Percentiles rank a stretch among this genome's conserved stretches.
Conservation (phyloP, 108 stramenopile genomes). For the Aurantiochytrium sp. region DNA sequence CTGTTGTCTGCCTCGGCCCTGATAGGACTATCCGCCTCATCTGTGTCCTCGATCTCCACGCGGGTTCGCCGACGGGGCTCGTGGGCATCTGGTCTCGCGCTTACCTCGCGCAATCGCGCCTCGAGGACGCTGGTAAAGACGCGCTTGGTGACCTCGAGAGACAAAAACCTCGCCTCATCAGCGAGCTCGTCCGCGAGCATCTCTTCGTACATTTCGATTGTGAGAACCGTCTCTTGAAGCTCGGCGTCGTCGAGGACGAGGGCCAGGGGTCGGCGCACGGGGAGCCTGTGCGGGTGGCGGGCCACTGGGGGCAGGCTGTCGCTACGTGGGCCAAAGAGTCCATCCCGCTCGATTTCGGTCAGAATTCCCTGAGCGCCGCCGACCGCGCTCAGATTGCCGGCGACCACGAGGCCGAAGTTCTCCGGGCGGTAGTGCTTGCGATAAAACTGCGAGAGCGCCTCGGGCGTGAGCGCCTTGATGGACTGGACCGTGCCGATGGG, state of each 20-base stretch:
- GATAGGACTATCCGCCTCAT: no score
- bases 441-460: neutral
- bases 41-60: no score
- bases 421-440: neutral
- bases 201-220: neutral
- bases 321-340: neutral
- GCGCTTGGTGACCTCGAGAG: neutral
- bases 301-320: neutral
- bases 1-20: no score
- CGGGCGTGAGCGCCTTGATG: neutral
- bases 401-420: neutral
- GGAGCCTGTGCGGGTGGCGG: neutral
- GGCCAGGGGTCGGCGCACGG: neutral
- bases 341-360: neutral
- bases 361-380: neutral
- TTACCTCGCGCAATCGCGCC: neutral
- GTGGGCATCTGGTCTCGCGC: neutral
- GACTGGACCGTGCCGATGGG: conserved; percentile 25
- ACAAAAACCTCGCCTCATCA: neutral
- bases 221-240: neutral
- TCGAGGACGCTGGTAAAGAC: conserved; percentile 20
- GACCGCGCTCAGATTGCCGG: neutral
- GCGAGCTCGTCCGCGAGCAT: neutral
- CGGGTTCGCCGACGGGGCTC: neutral
- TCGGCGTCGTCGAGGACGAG: neutral